A percentile compares a stretch with the other conserved stretches of the same genome.
These are phyloP conservation scores for Chalciporus sphaerocephalus DNA, from an alignment of 768 basidiomycete genomes.

Conservation along the genomic window DNA sequence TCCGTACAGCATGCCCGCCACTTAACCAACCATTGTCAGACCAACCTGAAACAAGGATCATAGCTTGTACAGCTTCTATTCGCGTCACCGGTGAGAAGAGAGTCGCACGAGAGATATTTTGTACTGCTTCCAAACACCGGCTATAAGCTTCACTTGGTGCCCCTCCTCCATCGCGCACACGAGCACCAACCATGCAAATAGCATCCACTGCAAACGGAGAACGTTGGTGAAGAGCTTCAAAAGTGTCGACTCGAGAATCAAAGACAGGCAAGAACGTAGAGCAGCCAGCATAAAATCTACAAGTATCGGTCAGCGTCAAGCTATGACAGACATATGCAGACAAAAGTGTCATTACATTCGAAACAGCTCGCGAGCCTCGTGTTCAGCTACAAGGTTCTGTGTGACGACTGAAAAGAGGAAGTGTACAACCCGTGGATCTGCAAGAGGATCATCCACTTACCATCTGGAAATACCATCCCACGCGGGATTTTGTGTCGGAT, in stretches of 20 bases:
- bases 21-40: conserved; percentile 95
- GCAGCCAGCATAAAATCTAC: conserved; percentile 88
- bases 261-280: conserved; percentile 88
- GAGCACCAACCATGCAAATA: conserved; percentile 91
- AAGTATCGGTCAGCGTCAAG: conserved; percentile 9
- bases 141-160: conserved; percentile 69
- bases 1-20: conserved; percentile 92
- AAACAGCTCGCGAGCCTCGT: conserved; percentile 83
- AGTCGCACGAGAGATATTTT: conserved; percentile 77
- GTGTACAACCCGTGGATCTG: not conserved
- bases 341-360: conserved; percentile 50
- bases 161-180: conserved; percentile 85
- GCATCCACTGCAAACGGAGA: conserved; percentile 92
- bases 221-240: conserved; percentile 77
- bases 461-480: conserved; percentile 70
- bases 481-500: conserved; percentile 57
- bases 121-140: conserved; percentile 79
- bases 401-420: conserved; percentile 61
- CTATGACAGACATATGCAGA: conserved; percentile 1
- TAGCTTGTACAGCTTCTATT: conserved; percentile 87
- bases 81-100: conserved; percentile 83
- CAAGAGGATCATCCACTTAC: conserved; percentile 34
- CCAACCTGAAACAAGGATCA: conserved; percentile 93
- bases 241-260: conserved; percentile 78
- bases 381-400: conserved; percentile 74